A percentile compares a stretch with the other conserved stretches of the same genome.
phyloP scores from a whole-genome alignment of 164 flowering plant genomes.

The Taxillus chinensis region DNA sequence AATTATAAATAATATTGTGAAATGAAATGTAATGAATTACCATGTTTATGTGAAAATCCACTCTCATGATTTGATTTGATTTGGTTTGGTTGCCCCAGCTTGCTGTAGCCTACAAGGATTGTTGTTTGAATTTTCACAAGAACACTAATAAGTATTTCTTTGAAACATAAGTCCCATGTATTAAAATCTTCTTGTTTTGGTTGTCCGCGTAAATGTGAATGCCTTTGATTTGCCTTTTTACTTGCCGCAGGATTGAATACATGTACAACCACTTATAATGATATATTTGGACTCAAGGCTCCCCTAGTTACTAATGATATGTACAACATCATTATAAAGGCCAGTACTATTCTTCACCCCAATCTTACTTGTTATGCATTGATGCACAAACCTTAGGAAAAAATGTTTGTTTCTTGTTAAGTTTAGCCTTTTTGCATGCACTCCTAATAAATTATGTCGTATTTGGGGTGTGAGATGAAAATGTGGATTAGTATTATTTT shows the following conservation, averaged over 20 bases:
- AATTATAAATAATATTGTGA: no score
- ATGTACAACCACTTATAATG: constrained; percentile 75
- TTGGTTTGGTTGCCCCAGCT: constrained; percentile 35
- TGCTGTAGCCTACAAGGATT: constrained; percentile 95
- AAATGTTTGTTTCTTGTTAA: no score
- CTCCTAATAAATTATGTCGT: no score
- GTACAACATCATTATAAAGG: constrained; percentile 92
- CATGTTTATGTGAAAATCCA: no score
- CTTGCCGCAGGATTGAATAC: constrained; percentile 51
- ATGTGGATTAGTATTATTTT: no score
- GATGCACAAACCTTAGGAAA: no score
- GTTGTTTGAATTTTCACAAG: constrained; percentile 92
- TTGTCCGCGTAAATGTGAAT: neutral
- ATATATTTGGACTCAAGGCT: constrained; percentile 72
- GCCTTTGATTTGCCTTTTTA: neutral
- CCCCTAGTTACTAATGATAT: constrained; percentile 92
- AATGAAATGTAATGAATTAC: no score
- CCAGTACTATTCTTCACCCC: no score
- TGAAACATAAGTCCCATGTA: constrained; percentile 69
- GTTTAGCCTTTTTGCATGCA: no score
- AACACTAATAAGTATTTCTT: constrained; percentile 87
- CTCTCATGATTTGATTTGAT: no score
- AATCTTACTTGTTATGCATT: no score
- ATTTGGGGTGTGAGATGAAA: no score
- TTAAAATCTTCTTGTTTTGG: neutral